Percentiles rank a stretch among this genome's conserved stretches.
Evolutionary conservation across 768 basidiomycete genomes (phyloP).

Genomic region (Cyclocybe cylindracea): DNA sequence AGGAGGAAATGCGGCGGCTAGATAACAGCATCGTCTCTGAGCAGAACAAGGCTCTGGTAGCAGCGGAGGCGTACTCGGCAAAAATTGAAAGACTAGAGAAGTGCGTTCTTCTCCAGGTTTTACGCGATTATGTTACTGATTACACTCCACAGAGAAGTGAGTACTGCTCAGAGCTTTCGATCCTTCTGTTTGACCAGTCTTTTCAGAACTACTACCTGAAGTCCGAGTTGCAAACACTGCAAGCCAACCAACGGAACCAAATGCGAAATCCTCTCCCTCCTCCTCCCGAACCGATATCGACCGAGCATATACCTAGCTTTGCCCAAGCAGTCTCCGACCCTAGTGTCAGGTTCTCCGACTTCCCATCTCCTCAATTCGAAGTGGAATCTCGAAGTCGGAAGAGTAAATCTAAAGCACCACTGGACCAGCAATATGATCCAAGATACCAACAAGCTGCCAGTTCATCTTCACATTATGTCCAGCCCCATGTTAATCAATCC

Average conservation of each 20-base stretch:
- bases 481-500: conserved; percentile 8
- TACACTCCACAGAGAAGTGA: conserved; percentile 23
- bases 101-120: conserved; percentile 5
- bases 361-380: conserved; percentile 10
- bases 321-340: conserved; percentile 28
- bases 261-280: conserved; percentile 51
- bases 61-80: background rate
- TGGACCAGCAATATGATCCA: background rate
- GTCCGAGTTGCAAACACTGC: conserved; percentile 37
- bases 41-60: background rate
- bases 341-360: conserved; percentile 12
- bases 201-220: conserved; percentile 19
- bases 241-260: conserved; percentile 22
- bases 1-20: background rate
- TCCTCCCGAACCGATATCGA: conserved; percentile 55
- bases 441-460: background rate
- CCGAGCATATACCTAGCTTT: conserved; percentile 44
- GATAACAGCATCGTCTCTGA: background rate
- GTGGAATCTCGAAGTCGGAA: conserved; percentile 10
- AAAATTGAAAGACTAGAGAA: conserved; percentile 10
- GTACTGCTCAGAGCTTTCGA: background rate
- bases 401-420: conserved; percentile 2
- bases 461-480: conserved; percentile 10
- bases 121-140: background rate
- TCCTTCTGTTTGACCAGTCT: background rate